A percentile compares a stretch with the other conserved stretches of the same genome.
Conservation (phyloP, 177 flowering plant genomes). For the Telopea speciosissima region DNA sequence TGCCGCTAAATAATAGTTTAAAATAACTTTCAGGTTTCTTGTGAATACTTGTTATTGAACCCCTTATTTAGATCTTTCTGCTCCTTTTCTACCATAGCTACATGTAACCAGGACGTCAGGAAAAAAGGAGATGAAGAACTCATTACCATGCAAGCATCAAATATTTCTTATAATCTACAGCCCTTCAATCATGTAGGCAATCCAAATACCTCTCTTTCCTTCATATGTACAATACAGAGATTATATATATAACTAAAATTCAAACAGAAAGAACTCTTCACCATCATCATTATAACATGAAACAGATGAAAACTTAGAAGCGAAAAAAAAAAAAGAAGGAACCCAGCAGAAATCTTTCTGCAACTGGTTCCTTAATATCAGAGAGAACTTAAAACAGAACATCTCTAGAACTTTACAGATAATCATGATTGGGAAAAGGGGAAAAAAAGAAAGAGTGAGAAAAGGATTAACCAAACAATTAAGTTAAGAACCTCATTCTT, state of each 20-base stretch:
- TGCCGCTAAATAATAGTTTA: neutral
- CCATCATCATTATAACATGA: too few relatives aligned
- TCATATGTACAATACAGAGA: neutral
- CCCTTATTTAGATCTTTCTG: neutral
- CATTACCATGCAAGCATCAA: neutral
- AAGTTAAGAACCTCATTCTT: slow-evolving; percentile 23
- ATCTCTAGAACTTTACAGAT: neutral
- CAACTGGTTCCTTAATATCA: neutral
- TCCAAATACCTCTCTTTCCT: neutral
- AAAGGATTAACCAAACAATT: too few relatives aligned
- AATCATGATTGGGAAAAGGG: neutral
- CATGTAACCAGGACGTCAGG: neutral
- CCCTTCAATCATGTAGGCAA: neutral
- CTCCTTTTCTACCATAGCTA: neutral
- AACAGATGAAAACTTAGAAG: neutral
- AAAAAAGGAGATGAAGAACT: neutral
- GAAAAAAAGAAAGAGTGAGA: neutral
- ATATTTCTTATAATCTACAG: neutral
- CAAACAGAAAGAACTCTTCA: neutral
- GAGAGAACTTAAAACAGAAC: neutral
- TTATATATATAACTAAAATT: neutral
- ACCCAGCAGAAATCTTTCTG: slow-evolving; percentile 8
- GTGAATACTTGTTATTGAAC: too few relatives aligned
- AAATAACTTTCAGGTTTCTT: neutral
- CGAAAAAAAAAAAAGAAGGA: neutral